Evolutionary conservation across 306 rosid genomes (phyloP), one percentile per base, ranked within the genome.

Genomic region (Glycine soja): DNA sequence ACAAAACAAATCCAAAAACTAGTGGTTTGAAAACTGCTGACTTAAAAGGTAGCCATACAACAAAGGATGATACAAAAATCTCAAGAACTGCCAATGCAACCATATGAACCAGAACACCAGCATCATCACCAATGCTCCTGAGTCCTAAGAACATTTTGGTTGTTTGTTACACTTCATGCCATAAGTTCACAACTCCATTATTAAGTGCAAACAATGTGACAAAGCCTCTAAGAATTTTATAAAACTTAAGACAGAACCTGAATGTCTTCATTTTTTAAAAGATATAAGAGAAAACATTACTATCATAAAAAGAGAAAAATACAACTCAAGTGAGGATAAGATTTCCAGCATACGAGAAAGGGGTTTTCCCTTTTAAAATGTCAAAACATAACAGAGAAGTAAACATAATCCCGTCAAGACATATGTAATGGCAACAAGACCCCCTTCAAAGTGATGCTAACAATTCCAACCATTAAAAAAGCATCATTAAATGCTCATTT

Each of bases 361-460:
- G 32, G 24, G 8, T 30, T 24, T n/a, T 7, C 64, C 7, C 64
- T 61, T 61, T 10, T 24, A 24, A 61, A 47, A 30, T 8, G 71
- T 76, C 36, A n/a, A 46, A 8, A 48, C 32, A 45, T 58, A 61
- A 4, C 12, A 61, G 59, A 14, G 15, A 61, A 46, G 30, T 30
- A n/a, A 62, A 47, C 47, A 76, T 14, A 15, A 32, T 76, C 63
- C 16, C 30, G 5, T 75, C 48, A 47, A 5, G 66, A 62, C 30
- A 61, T 75, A 58, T 46, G 48, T 61, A 12, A 43, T 8, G 4
- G 48, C 7, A 13, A 45, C 30, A 48, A 61, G 34, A 32, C 15
- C 15, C 3, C 36, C 80, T 62, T 76, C 36, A 48, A 76, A 76
- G 80, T 63, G 12, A 76, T 48, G 80, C 62, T 47, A 34, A 50